Conservation (phyloP, 352 stramenopile species). For the Phytophthora quininea region DNA sequence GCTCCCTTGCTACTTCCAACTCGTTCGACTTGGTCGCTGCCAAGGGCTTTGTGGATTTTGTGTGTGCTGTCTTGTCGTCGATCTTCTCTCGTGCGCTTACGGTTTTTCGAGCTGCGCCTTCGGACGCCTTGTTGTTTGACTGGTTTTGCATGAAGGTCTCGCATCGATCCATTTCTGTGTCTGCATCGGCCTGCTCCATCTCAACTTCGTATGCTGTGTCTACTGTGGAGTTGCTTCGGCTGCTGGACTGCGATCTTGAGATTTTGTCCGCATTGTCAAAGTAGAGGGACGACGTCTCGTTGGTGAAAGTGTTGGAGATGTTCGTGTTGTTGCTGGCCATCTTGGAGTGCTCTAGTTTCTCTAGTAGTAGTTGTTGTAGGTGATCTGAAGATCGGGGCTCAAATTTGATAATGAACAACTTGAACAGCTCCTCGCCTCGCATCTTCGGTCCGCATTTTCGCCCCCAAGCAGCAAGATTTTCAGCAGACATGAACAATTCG, state of each 20-base stretch:
- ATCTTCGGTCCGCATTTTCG: not conserved
- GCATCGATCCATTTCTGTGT: not conserved
- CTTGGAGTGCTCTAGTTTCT: not conserved
- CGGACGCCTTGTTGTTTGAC: not conserved
- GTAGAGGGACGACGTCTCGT: not conserved
- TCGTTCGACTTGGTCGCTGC: not conserved
- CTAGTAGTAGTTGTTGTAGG: not conserved
- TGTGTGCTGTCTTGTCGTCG: not conserved
- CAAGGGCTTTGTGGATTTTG: not conserved
- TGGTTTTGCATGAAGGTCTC: not conserved
- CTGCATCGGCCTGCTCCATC: not conserved
- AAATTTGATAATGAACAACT: not conserved
- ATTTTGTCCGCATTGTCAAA: not conserved
- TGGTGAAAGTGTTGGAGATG: not conserved
- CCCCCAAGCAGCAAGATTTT: not conserved
- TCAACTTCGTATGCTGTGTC: not conserved
- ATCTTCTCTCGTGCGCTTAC: not conserved
- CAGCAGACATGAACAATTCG: conserved; percentile 9
- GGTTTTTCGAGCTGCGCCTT: not conserved
- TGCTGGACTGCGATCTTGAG: not conserved
- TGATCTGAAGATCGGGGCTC: not conserved
- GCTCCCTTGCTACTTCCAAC: not conserved
- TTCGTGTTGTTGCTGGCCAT: not conserved
- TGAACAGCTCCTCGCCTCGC: not conserved
- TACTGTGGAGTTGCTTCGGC: not conserved